Base-by-base conservation (phyloP, 1,284 basidiomycete species). In the Athelia sp. region DNA sequence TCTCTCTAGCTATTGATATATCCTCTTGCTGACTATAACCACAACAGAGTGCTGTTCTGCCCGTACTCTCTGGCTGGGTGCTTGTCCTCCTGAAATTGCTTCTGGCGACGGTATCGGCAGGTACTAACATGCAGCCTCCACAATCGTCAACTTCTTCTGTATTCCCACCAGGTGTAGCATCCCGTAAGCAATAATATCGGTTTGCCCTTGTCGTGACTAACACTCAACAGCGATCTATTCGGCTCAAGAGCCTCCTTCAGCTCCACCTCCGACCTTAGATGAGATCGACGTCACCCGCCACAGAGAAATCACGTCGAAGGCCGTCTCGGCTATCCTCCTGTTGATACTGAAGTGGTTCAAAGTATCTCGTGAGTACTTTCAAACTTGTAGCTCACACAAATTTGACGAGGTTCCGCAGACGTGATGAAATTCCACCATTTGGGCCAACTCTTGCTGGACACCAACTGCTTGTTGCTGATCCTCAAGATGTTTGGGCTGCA, bases 401-500 rank as follows among this genome's bases (percentile, higher is more conserved):
- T 40, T 54, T 40, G 29, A 38, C 14, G 50, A 24, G 31, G 18
- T 45, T 46, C 46, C 52, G 36, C 24, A 95, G 93, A 99, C 70
- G 86, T 90, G 26, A 95, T 99, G 88, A 99, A 99, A 65, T 98
- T 98, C 65, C 95, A 99, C 68, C 93, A 98, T 67, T 77, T 99
- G 26, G 93, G 93, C 6, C 95, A 97, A 66, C 80, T 95, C 22
- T 74, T 99, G 9, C 82, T 99, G 45, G 97, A 99, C 62, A 95
- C 93, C 18, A 99, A 99, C 62, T 97, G 94, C 62, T 72, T 98
- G 3, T 73, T 99, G 29, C 78, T 99, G 22, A 92, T 99, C 47
- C 73, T 99, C 61, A 99, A 99, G 76, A 97, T 98, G 86, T 98
- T 99, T 68, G 94, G 95, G 11, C 69, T 98, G 56, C 93, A 96